Base-by-base conservation (phyloP, 1,284 basidiomycete genomes). In the Marasmius sp. region DNA sequence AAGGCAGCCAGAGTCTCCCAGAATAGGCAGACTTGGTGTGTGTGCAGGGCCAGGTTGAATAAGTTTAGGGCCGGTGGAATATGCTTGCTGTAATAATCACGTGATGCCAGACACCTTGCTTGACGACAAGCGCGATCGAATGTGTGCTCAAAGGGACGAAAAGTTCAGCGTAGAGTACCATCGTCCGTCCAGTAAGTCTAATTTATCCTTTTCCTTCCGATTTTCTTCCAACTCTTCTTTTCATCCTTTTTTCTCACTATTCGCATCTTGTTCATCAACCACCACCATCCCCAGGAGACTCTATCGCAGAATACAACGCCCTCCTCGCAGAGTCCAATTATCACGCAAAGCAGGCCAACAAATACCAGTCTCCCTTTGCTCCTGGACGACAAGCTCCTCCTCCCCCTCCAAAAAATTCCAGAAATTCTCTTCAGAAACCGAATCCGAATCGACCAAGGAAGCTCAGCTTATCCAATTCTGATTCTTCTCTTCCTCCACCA, bases 271-370 rank as follows among this genome's bases (percentile, higher is more conserved):
- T 38, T 54, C 37, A 37, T 18, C 16, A 16, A 38, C 34, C 34
- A 37, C n/a, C 52, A 54, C 27, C 45, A 45, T 43, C 55, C 27
- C 43, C 48, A 50, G 69, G 79, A 55, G 80, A 83, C 69, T 84
- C 82, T 63, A 86, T 91, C 63, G 87, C 88, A 67, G 88, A 91
- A 67, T 90, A 89, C 75, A 81, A 86, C 71, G 83, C 86, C 59
- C 85, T 91, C 58, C 81, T 92, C 61, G 80, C 80, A 53, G 85
- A 89, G 72, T 79, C 85, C 22, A 82, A 81, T 69, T 61, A 74
- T n/a, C 82, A 85, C 81, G 81, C 85, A 27, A 80, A 82, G 50
- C 80, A 81, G 48, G 81, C 79, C 34, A 75, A 75, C 20, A 80
- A 75, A 66, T 84, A 82, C 64, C 69, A 71, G 51, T 75, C 79